These are phyloP conservation scores for Chenopodium formosanum DNA, from an alignment of 148 eudicot genomes.

Conservation along the genomic window DNA sequence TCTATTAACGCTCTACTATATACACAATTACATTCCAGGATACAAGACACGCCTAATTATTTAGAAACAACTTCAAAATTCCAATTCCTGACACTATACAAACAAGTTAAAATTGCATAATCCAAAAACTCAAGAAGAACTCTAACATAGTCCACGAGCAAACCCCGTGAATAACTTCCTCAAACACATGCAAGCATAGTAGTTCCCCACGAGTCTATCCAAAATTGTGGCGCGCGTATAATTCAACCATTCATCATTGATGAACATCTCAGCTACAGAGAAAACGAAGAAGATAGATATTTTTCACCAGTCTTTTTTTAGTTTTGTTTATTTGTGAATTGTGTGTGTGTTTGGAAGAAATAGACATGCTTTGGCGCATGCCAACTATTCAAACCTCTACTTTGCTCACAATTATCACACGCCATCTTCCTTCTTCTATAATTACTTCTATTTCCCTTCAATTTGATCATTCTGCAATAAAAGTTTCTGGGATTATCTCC, in stretches of 20 bases:
- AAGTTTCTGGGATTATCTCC: neutral
- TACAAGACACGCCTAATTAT: too few relatives aligned
- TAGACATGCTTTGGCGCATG: conserved; percentile 56
- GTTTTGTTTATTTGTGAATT: neutral
- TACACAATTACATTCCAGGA: too few relatives aligned
- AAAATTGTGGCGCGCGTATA: neutral
- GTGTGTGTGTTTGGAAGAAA: conserved; percentile 20
- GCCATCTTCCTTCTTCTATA: conserved; percentile 10
- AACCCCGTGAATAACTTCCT: conserved; percentile 33
- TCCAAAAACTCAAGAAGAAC: neutral
- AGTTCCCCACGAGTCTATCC: conserved; percentile 4
- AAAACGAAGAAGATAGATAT: conserved; percentile 12
- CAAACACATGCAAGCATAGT: conserved; percentile 31
- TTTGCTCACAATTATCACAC: conserved; percentile 75
- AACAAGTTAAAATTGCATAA: too few relatives aligned
- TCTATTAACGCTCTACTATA: too few relatives aligned
- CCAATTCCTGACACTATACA: too few relatives aligned
- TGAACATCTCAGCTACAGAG: neutral
- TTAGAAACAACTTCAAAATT: too few relatives aligned
- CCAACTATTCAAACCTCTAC: conserved; percentile 31
- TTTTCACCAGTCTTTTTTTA: neutral
- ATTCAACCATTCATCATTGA: neutral
- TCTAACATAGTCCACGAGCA: conserved; percentile 22
- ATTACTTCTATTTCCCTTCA: neutral
- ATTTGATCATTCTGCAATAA: conserved; percentile 9